Percentiles rank a stretch among this genome's conserved stretches.
Conservation (phyloP, 805 yeast species). For the Yamadazyma phyllophila region DNA sequence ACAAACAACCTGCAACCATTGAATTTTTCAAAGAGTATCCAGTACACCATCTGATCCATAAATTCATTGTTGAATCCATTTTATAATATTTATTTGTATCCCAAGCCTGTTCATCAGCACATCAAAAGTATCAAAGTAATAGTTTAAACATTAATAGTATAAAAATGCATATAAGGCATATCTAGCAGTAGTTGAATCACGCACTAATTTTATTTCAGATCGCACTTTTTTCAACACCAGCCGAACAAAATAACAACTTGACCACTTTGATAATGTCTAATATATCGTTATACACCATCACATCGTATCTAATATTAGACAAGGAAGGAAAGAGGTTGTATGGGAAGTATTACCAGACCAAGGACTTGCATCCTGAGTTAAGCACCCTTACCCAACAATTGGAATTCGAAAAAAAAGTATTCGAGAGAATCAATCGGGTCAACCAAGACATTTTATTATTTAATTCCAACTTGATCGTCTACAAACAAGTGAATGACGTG, state of each 20-base stretch:
- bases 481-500: constrained; percentile 79
- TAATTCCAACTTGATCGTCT: constrained; percentile 79
- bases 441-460: constrained; percentile 77
- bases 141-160: too few species aligned
- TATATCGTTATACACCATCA: constrained; percentile 74
- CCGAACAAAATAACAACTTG: background rate
- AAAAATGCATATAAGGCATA: too few species aligned
- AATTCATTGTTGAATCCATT: constrained; percentile 22
- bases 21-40: constrained; percentile 32
- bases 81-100: constrained; percentile 1
- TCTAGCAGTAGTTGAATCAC: background rate
- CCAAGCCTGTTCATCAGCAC: background rate
- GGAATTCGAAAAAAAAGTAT: constrained; percentile 71
- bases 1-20: constrained; percentile 19
- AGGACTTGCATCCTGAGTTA: constrained; percentile 26
- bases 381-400: constrained; percentile 56
- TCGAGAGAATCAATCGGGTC: constrained; percentile 74
- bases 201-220: constrained; percentile 1
- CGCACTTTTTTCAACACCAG: constrained; percentile 4
- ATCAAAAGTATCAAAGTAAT: background rate
- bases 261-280: constrained; percentile 23
- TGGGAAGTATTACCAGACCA: constrained; percentile 79
- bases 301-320: constrained; percentile 79
- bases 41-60: constrained; percentile 33
- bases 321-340: constrained; percentile 74